Conservation (phyloP, 1,139 yeast genomes). For the Nakaseomyces uthaithaninus region DNA sequence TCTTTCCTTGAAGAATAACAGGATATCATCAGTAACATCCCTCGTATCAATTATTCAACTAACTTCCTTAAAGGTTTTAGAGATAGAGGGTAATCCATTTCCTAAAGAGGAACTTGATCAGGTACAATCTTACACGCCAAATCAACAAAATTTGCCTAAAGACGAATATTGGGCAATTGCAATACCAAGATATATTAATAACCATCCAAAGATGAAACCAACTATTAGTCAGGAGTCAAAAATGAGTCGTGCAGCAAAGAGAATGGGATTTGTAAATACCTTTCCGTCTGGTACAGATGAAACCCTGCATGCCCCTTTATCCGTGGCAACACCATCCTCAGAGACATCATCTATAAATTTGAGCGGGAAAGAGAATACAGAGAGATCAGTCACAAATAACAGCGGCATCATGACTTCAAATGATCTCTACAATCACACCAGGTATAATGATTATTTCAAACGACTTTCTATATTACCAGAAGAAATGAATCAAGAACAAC, state of each 20-base stretch:
- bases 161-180: slow-evolving; percentile 32
- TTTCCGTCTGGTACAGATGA: slow-evolving; percentile 3
- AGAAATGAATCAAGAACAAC: slow-evolving; percentile 23
- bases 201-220: slow-evolving; percentile 11
- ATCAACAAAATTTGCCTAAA: slow-evolving; percentile 15
- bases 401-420: slow-evolving; percentile 6
- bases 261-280: slow-evolving; percentile 63
- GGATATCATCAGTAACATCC: slow-evolving; percentile 50
- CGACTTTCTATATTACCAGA: slow-evolving; percentile 65
- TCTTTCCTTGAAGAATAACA: slow-evolving; percentile 56
- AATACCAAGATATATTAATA: slow-evolving; percentile 24
- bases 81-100: slow-evolving; percentile 62
- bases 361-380: background rate
- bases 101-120: slow-evolving; percentile 51
- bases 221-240: slow-evolving; percentile 10
- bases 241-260: slow-evolving; percentile 48
- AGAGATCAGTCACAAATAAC: slow-evolving; percentile 2
- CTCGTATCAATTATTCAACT: slow-evolving; percentile 46
- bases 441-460: slow-evolving; percentile 61
- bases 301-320: background rate
- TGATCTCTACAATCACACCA: slow-evolving; percentile 31
- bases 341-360: slow-evolving; percentile 4
- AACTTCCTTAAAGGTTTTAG: slow-evolving; percentile 52
- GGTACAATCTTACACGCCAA: slow-evolving; percentile 37
- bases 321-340: slow-evolving; percentile 3